Percentiles rank a stretch among this genome's conserved stretches.
Conservation (phyloP, 306 rosid genomes). For the Prosopis cineraria region DNA sequence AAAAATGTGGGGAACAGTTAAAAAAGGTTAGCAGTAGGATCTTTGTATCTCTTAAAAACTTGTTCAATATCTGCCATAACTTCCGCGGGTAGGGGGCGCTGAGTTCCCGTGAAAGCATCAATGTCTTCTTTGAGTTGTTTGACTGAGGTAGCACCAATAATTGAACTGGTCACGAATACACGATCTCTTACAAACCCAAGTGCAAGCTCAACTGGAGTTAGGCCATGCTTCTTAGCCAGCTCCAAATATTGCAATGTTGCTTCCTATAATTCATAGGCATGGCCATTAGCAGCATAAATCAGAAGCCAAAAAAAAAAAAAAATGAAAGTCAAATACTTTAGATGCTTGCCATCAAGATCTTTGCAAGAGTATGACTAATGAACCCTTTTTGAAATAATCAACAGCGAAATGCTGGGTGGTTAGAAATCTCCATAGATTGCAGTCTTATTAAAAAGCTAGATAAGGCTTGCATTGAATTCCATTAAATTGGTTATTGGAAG, state of each 20-base stretch:
- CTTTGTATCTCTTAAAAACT: constrained; percentile 75
- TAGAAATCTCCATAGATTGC: not conserved
- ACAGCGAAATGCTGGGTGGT: not conserved
- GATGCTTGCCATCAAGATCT: no score
- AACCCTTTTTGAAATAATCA: no score
- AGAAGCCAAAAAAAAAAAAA: not conserved
- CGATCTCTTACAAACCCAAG: constrained; percentile 88
- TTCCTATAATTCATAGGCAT: constrained; percentile 59
- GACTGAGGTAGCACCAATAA: constrained; percentile 86
- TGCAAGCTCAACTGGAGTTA: constrained; percentile 75
- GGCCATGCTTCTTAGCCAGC: constrained; percentile 72
- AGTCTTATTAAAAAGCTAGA: not conserved
- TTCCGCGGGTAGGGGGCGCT: constrained; percentile 72
- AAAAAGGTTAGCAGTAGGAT: constrained; percentile 58
- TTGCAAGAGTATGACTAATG: no score
- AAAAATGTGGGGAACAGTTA: not conserved
- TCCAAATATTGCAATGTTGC: constrained; percentile 63
- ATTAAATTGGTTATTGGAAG: not conserved
- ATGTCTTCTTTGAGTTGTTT: constrained; percentile 80
- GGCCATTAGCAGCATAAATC: not conserved
- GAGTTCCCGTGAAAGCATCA: constrained; percentile 64
- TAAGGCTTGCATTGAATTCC: not conserved
- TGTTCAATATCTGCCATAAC: constrained; percentile 64
- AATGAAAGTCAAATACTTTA: no score
- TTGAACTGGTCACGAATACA: constrained; percentile 87